Evolutionary conservation across 805 yeast species (phyloP), one percentile per base, ranked within the genome.

Genomic region (Sugiyamaella qingdaonensis): DNA sequence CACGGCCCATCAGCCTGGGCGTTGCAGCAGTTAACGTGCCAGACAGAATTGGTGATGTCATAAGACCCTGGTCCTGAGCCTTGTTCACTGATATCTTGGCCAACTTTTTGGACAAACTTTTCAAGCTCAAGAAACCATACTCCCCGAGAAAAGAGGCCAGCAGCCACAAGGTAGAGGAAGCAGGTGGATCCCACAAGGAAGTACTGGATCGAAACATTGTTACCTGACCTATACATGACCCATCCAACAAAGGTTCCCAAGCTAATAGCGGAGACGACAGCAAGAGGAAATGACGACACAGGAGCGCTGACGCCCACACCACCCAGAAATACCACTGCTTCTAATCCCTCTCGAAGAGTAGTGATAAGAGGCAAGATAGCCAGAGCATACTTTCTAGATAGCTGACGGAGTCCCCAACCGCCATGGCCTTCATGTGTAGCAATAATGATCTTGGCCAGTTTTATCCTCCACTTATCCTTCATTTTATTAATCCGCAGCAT

Each of bases 11-110:
- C 97, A n/a, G 79, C 86, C 60, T 87, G 85, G 21, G 96, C 95
- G 67, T 89, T 89, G 71, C 97, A 90, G 68, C 96, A 89, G 69
- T 90, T 88, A 24, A 90, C 96, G 67, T 90, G 97, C 97, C 97
- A 90, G 1, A 90, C 83, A 5, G 94, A 82, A 46, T 76, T 79
- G 18, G 78, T 59, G 19, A 90, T 84, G 63, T 90, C 96, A 64
- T 90, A 90, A 0, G 95, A 86, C 0, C 97, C 97, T 0, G 96
- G 96, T 0, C 97, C 97, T 37, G 85, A 84, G 1, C 97, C 97
- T 0, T 84, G 80, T 69, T 90, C 97, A 41, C 88, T 78, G 65
- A 88, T 86, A 62, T 90, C 97, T 63, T 82, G 81, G 1, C 97
- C 97, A 63, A 95, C 90, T 54, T 72, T 70, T 53, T 80, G 78